These are phyloP conservation scores for Curvularia sp. DNA, from an alignment of 2,329 filamentous ascomycete species.

Conservation along the genomic window DNA sequence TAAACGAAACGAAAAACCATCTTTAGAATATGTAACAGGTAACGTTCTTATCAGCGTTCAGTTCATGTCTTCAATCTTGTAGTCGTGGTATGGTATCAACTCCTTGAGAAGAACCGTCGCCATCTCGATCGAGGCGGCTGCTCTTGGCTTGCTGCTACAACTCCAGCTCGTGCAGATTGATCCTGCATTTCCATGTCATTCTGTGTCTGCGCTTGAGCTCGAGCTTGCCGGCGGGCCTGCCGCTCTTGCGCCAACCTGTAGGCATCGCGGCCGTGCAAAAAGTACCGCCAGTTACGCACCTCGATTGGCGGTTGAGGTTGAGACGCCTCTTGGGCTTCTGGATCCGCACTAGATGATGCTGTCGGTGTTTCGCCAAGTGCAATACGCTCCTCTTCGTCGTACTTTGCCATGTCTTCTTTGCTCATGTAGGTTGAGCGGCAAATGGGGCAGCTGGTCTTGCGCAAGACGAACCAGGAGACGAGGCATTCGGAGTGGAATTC, in stretches of 20 bases:
- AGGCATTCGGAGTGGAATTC: constrained; percentile 46
- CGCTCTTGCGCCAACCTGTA: background rate
- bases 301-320: background rate
- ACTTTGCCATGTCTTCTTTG: constrained; percentile 28
- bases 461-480: constrained; percentile 40
- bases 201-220: constrained; percentile 4
- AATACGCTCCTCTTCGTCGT: constrained; percentile 23
- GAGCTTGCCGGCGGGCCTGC: background rate
- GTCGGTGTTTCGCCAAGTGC: background rate
- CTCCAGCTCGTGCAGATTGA: background rate
- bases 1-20: background rate
- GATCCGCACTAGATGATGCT: background rate
- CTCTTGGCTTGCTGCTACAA: background rate
- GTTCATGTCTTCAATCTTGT: background rate
- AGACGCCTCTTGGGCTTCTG: constrained; percentile 3
- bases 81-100: background rate
- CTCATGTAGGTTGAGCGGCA: constrained; percentile 40
- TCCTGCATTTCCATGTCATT: constrained; percentile 7
- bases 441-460: constrained; percentile 44
- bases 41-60: background rate
- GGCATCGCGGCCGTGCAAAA: constrained; percentile 16
- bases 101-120: background rate
- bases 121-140: background rate
- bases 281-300: constrained; percentile 25
- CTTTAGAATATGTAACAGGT: background rate